A percentile compares a stretch with the other conserved stretches of the same genome.
phyloP scores from a whole-genome alignment of 768 basidiomycete genomes.

The Amanita muscaria region DNA sequence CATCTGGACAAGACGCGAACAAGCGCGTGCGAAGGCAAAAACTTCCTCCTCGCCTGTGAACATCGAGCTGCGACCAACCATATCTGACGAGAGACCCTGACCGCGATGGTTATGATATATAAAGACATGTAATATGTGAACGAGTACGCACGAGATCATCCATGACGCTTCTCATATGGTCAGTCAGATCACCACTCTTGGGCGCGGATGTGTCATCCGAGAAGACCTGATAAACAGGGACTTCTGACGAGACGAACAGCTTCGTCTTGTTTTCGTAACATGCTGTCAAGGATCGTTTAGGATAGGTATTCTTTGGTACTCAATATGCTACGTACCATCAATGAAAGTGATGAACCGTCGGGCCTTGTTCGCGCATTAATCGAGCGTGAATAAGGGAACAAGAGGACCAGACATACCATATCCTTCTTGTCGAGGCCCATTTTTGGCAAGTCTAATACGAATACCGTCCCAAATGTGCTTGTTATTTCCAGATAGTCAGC shows the following conservation, averaged over 20 bases:
- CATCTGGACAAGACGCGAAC: conserved; percentile 82
- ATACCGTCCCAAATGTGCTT: conserved; percentile 78
- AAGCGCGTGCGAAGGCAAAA: conserved; percentile 94
- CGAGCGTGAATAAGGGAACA: neutral
- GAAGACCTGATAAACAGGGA: conserved; percentile 86
- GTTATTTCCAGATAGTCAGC: conserved; percentile 96
- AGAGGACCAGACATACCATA: conserved; percentile 37
- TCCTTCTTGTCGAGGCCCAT: conserved; percentile 86
- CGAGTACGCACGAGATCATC: conserved; percentile 74
- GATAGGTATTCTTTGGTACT: neutral
- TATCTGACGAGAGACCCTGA: conserved; percentile 70
- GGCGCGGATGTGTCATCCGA: conserved; percentile 50
- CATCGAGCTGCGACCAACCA: conserved; percentile 78
- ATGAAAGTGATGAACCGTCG: conserved; percentile 96
- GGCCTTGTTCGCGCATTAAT: conserved; percentile 43
- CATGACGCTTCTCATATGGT: conserved; percentile 91
- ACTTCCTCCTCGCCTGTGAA: conserved; percentile 96
- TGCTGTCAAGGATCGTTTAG: conserved; percentile 31
- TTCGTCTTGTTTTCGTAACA: conserved; percentile 92
- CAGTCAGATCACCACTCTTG: conserved; percentile 36
- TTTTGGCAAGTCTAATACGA: conserved; percentile 80
- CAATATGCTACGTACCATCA: conserved; percentile 50
- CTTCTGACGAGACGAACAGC: conserved; percentile 86
- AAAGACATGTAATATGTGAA: neutral
- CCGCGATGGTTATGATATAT: conserved; percentile 6